A percentile compares a stretch with the other conserved stretches of the same genome.
Conservation (phyloP, 345 rosid genomes). For the Psidium friedrichsthalianum region DNA sequence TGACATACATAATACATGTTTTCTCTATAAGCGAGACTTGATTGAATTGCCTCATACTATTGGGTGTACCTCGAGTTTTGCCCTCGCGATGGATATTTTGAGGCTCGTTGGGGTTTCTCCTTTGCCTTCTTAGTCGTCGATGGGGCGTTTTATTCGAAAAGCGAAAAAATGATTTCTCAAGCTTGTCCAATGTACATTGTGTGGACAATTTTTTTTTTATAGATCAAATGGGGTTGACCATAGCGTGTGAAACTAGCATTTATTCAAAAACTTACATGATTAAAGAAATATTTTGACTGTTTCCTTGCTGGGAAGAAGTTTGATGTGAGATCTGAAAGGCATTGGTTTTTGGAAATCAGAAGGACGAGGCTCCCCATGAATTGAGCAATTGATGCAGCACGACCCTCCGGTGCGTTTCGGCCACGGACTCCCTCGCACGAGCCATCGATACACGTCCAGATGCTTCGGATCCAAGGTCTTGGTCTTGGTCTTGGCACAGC, state of each 20-base stretch:
- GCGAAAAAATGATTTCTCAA: not conserved
- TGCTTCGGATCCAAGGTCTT: not conserved
- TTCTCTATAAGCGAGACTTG: not conserved
- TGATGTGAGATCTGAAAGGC: no score
- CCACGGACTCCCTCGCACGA: no score
- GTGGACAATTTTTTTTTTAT: not conserved
- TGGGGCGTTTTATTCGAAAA: not conserved
- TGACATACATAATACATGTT: not conserved
- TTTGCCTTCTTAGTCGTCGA: not conserved
- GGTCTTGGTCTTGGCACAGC: not conserved
- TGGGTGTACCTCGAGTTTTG: not conserved
- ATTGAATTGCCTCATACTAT: not conserved
- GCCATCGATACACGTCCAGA: no score
- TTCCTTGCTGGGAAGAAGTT: not conserved
- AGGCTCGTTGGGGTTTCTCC: not conserved
- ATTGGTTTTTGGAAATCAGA: no score
- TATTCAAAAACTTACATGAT: no score
- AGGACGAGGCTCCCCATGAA: no score
- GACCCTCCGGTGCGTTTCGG: no score
- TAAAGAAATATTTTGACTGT: not conserved
- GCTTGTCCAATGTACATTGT: no score
- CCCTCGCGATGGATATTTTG: not conserved
- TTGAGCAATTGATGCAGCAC: no score
- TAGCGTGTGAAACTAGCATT: no score
- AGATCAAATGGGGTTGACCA: not conserved